Evolutionary conservation across 2,329 filamentous ascomycete species (phyloP), one percentile per base, ranked within the genome.

Genomic region (Biscogniauxia marginata): DNA sequence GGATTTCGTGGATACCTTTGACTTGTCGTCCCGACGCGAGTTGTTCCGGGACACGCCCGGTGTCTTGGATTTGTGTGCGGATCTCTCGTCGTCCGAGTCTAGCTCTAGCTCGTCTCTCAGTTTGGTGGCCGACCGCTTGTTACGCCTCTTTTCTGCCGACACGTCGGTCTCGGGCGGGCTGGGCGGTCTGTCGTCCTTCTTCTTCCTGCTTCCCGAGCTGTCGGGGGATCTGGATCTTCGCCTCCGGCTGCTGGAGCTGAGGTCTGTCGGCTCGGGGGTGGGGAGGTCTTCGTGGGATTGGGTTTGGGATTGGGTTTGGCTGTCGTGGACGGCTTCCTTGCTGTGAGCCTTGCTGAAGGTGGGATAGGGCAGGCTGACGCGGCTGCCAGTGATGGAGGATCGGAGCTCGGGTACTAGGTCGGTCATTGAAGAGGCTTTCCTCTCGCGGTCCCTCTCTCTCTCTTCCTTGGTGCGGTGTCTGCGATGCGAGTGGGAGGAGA

Each of bases 301-400:
- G 60, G 67, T 69, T 44, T 65, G 63, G 21, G 73, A 70, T 49
- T 43, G 16, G 44, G 60, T 44, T 83, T 63, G 52, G 84, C 78
- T 78, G 68, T 84, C 87, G 62, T 84, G 81, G 53, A 96, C 84
- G 46, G 86, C 84, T 75, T 97, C 93, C 73, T 92, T 95, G 79
- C 91, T 96, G 73, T 96, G 91, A 11, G 89, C 89, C 75, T 96
- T 97, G 75, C 67, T 71, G 59, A 72, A 72, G 50, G 47, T 62
- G 22, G 70, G 70, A 50, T 72, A 72, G 18, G 69, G 69, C 52
- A 72, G 52, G 62, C 67, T 71, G 56, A 70, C 61, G 52, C 69
- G 62, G 60, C 69, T 71, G 53, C 62, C 59, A 22, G 59, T 49
- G 44, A 66, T 24, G 22, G 63, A 65, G 5, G 60, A 63, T 49